Evolutionary conservation across 2,329 filamentous ascomycete species (phyloP).

Genomic region (Colletotrichum sojae): DNA sequence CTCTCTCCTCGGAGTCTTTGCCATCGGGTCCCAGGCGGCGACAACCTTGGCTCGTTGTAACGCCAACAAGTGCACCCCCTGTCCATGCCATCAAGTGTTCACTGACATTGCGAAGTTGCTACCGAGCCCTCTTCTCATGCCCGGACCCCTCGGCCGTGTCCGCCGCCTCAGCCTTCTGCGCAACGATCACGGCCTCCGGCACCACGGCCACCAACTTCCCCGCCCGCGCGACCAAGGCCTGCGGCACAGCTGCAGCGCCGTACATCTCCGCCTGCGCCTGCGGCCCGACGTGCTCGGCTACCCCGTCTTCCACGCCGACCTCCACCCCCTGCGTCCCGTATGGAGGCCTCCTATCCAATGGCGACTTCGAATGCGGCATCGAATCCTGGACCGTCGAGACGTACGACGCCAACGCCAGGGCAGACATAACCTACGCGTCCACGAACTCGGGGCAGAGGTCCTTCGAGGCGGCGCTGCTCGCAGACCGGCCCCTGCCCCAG

Average conservation of each 20-base stretch:
- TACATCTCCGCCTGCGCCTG: slow-evolving; percentile 44
- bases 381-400: slow-evolving; percentile 42
- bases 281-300: slow-evolving; percentile 40
- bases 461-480: slow-evolving; percentile 9
- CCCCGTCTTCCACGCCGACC: slow-evolving; percentile 14
- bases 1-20: neutral
- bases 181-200: slow-evolving; percentile 42
- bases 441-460: slow-evolving; percentile 7
- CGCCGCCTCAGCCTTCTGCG: slow-evolving; percentile 42
- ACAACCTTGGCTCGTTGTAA: slow-evolving; percentile 11
- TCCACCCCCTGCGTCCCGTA: slow-evolving; percentile 24
- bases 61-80: slow-evolving; percentile 16
- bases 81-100: too few relatives aligned
- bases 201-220: slow-evolving; percentile 43
- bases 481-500: slow-evolving; percentile 1
- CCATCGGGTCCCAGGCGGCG: neutral
- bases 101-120: slow-evolving; percentile 31
- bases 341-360: slow-evolving; percentile 24
- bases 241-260: slow-evolving; percentile 36
- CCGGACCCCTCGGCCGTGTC: slow-evolving; percentile 39
- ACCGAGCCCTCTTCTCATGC: slow-evolving; percentile 45
- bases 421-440: neutral
- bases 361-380: slow-evolving; percentile 31
- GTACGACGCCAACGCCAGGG: slow-evolving; percentile 33
- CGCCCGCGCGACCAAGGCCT: slow-evolving; percentile 41